phyloP scores from a whole-genome alignment of 176 grass and related monocot genomes.

The barley (Hordeum vulgare) region DNA sequence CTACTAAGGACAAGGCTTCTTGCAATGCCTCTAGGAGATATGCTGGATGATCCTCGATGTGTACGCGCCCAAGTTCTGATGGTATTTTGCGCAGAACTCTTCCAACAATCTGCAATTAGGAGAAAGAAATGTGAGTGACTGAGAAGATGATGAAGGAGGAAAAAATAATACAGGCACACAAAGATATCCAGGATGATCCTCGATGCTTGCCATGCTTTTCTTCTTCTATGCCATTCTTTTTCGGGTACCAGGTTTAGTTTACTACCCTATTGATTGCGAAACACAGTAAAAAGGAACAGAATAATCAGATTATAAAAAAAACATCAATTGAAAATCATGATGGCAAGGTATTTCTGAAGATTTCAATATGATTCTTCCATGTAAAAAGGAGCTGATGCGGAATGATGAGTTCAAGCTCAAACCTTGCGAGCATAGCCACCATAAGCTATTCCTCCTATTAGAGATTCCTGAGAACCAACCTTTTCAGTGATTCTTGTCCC shows the following conservation, averaged over 20 bases:
- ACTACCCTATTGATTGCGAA: neutral
- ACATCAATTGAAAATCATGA: neutral
- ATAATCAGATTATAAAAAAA: neutral
- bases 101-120: conserved; percentile 62
- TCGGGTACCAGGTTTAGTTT: neutral
- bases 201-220: neutral
- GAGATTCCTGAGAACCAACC: conserved; percentile 28
- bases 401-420: neutral
- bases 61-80: neutral
- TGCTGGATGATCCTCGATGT: conserved; percentile 64
- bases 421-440: conserved; percentile 94
- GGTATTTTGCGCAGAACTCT: conserved; percentile 58
- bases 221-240: neutral
- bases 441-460: conserved; percentile 92
- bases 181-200: neutral
- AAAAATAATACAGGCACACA: neutral
- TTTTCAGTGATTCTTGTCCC: neutral
- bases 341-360: neutral
- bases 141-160: neutral
- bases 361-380: neutral
- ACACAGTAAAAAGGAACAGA: neutral
- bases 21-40: conserved; percentile 62
- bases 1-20: conserved; percentile 61
- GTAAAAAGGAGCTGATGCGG: neutral
- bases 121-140: neutral